These are phyloP conservation scores for Lolium multiflorum DNA, from an alignment of 176 grass and related monocot species.

Conservation along the genomic window DNA sequence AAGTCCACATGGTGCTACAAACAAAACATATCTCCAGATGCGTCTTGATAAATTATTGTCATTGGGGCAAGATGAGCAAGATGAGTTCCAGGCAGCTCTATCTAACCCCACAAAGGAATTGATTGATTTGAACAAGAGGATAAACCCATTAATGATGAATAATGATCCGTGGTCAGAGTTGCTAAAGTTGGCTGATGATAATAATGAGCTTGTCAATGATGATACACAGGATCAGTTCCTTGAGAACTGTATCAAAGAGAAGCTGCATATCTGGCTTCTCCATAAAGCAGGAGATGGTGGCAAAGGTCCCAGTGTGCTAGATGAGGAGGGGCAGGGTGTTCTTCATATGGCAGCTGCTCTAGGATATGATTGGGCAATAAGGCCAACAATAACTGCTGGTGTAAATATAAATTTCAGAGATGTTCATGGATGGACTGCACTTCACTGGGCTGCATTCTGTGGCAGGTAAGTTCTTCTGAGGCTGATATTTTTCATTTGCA, in stretches of 20 bases:
- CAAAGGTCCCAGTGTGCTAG: conserved; percentile 70
- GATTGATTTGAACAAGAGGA: conserved; percentile 74
- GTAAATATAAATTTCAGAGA: conserved; percentile 95
- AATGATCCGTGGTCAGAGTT: conserved; percentile 74
- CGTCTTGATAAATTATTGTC: conserved; percentile 78
- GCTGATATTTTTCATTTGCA: neutral
- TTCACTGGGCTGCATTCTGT: conserved; percentile 96
- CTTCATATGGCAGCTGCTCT: conserved; percentile 86
- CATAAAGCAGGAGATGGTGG: conserved; percentile 64
- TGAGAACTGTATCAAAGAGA: conserved; percentile 72
- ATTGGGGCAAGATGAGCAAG: conserved; percentile 58
- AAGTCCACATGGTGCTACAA: conserved; percentile 54
- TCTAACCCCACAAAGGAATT: conserved; percentile 60
- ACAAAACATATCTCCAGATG: conserved; percentile 67
- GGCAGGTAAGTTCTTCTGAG: conserved; percentile 65
- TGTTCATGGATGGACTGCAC: conserved; percentile 83
- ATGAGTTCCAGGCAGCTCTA: conserved; percentile 50
- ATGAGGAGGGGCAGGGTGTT: conserved; percentile 87
- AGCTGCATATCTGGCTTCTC: conserved; percentile 86
- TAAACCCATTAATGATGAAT: conserved; percentile 68
- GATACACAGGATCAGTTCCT: conserved; percentile 62
- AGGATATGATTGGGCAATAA: conserved; percentile 91
- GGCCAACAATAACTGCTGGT: conserved; percentile 71
- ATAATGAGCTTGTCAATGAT: conserved; percentile 50
- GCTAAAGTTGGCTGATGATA: conserved; percentile 70